These are phyloP conservation scores for Thymus quinquecostatus DNA, from an alignment of 257 asterid species.

Conservation along the genomic window DNA sequence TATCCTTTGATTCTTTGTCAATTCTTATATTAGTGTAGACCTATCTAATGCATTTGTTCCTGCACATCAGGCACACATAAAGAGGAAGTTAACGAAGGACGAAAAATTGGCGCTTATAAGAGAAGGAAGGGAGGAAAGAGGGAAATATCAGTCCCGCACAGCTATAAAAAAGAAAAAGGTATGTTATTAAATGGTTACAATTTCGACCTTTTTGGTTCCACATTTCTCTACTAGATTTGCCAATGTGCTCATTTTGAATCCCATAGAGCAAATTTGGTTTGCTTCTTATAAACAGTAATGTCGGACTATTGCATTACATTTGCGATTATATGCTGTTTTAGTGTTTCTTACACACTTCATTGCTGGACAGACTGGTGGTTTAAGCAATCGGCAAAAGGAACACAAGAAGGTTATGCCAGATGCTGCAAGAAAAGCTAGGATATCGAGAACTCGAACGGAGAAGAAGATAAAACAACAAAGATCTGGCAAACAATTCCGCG, in stretches of 20 bases:
- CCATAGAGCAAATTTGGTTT: background rate
- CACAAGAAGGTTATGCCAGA: constrained; percentile 78
- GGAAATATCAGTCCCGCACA: constrained; percentile 64
- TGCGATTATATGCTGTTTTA: background rate
- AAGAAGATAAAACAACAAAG: constrained; percentile 52
- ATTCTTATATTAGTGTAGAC: constrained; percentile 5
- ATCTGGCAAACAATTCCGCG: constrained; percentile 78
- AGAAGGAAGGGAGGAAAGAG: constrained; percentile 82
- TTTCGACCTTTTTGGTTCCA: background rate
- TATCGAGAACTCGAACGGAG: constrained; percentile 46
- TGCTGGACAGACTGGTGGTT: constrained; percentile 72
- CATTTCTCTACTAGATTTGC: background rate
- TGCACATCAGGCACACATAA: constrained; percentile 68
- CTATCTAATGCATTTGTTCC: constrained; percentile 34
- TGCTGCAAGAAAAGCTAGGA: constrained; percentile 66
- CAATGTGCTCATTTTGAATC: background rate
- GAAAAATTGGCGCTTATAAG: constrained; percentile 60
- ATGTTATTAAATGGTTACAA: background rate
- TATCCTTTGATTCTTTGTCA: constrained; percentile 14
- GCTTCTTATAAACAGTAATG: background rate
- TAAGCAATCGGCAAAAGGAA: constrained; percentile 77
- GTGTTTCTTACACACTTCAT: constrained; percentile 12
- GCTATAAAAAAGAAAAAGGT: constrained; percentile 82
- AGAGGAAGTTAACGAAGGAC: constrained; percentile 72
- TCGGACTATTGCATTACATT: constrained; percentile 12